These are phyloP conservation scores for Apiospora malaysiana DNA, from an alignment of 2,329 filamentous ascomycete genomes.

Conservation along the genomic window DNA sequence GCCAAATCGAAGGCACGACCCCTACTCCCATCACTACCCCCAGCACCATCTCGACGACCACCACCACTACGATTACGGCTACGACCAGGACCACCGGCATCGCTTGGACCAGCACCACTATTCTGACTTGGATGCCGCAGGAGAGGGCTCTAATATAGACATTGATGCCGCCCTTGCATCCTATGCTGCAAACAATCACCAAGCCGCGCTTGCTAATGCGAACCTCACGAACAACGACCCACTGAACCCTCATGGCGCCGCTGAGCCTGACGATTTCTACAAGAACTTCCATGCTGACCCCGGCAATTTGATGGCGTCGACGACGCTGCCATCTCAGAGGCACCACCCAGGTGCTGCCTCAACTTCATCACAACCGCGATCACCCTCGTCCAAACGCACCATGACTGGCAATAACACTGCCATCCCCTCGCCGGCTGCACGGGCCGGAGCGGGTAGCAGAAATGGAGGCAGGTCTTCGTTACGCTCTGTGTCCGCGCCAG, in stretches of 20 bases:
- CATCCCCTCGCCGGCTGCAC: constrained; percentile 42
- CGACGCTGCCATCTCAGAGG: constrained; percentile 45
- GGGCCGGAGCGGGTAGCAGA: constrained; percentile 37
- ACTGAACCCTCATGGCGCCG: constrained; percentile 10
- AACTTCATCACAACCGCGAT: constrained; percentile 12
- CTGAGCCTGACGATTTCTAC: constrained; percentile 62
- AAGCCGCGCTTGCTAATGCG: constrained; percentile 47
- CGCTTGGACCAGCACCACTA: constrained; percentile 15
- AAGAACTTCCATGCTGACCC: constrained; percentile 49
- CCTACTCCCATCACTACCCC: constrained; percentile 31
- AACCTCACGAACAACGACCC: constrained; percentile 24
- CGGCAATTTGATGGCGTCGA: constrained; percentile 35
- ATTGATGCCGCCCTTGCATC: constrained; percentile 33
- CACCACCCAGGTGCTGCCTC: constrained; percentile 43
- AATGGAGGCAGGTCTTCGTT: constrained; percentile 40
- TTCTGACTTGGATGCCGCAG: constrained; percentile 18
- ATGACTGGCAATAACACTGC: constrained; percentile 3
- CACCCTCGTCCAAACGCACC: constrained; percentile 5
- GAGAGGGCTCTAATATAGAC: constrained; percentile 8
- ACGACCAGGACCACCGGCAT: constrained; percentile 28
- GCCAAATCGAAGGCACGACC: constrained; percentile 31
- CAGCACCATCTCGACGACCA: constrained; percentile 28
- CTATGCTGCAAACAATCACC: constrained; percentile 46
- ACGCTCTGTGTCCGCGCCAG: constrained; percentile 63
- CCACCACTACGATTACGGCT: constrained; percentile 31